These are phyloP conservation scores for Trichoderma simmonsii DNA, from an alignment of 2,329 filamentous ascomycete genomes.

Conservation along the genomic window DNA sequence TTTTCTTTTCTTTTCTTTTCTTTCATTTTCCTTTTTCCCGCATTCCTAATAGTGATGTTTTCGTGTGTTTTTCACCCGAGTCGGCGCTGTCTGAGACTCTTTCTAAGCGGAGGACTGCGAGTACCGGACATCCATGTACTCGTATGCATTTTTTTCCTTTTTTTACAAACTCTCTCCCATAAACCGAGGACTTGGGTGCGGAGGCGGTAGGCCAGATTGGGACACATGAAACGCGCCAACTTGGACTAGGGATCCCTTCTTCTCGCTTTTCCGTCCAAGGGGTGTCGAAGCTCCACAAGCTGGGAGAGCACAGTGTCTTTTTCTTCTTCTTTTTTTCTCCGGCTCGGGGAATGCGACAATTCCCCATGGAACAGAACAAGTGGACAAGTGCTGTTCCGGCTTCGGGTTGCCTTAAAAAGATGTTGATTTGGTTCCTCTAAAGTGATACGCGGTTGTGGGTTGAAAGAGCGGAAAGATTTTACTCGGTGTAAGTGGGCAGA, in stretches of 20 bases:
- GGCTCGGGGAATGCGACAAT: not conserved
- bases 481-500: not conserved
- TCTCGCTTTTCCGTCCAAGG: constrained; percentile 18
- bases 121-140: not conserved
- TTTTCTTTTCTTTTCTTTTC: too few relatives aligned
- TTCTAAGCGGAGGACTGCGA: not conserved
- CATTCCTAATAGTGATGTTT: too few relatives aligned
- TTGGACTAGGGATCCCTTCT: constrained; percentile 18
- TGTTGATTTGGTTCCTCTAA: not conserved
- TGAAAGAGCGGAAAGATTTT: not conserved
- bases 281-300: constrained; percentile 14
- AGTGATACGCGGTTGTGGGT: not conserved
- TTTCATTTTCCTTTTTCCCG: too few relatives aligned
- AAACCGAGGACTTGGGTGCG: constrained; percentile 17
- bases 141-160: not conserved
- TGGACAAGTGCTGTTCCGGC: not conserved
- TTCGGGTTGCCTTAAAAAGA: not conserved
- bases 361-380: not conserved
- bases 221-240: constrained; percentile 25
- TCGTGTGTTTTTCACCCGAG: too few relatives aligned
- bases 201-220: constrained; percentile 17
- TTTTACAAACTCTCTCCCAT: constrained; percentile 1
- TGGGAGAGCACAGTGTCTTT: not conserved
- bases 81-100: constrained; percentile 2
- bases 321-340: not conserved